Percentiles rank a stretch among this genome's conserved stretches.
phyloP scores from a whole-genome alignment of 2,329 filamentous ascomycete genomes.

The Aureobasidium sp. region DNA sequence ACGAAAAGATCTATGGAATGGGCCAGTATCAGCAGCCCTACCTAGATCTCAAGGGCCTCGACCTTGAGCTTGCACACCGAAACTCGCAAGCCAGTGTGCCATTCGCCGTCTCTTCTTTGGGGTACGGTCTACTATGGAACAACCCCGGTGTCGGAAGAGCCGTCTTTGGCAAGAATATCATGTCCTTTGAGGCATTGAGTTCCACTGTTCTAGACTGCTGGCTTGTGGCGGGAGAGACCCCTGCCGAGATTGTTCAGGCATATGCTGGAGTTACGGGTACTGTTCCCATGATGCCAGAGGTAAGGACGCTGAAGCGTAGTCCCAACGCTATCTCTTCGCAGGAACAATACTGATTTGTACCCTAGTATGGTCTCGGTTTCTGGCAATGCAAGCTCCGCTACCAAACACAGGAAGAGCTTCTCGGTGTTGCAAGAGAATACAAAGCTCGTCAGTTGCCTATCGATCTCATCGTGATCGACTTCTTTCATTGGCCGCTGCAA shows the following conservation, averaged over 20 bases:
- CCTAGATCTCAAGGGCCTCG: conserved; percentile 53
- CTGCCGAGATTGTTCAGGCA: conserved; percentile 46
- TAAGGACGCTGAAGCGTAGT: background rate
- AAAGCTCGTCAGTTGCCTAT: conserved; percentile 46
- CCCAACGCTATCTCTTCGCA: background rate
- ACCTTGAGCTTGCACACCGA: conserved; percentile 56
- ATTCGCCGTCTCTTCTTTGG: conserved; percentile 50
- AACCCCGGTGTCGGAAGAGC: conserved; percentile 54
- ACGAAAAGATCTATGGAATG: conserved; percentile 60
- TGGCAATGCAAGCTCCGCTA: conserved; percentile 62
- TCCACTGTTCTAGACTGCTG: conserved; percentile 54
- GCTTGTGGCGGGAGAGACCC: conserved; percentile 50
- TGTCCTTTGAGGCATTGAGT: conserved; percentile 52
- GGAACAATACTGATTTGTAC: background rate
- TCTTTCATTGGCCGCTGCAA: conserved; percentile 58
- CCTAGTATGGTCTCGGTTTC: conserved; percentile 47
- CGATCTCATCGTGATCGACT: conserved; percentile 58
- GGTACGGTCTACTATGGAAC: conserved; percentile 59
- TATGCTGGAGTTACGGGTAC: conserved; percentile 50
- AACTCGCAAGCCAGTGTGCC: conserved; percentile 59
- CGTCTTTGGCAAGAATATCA: conserved; percentile 52
- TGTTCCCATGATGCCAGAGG: conserved; percentile 55
- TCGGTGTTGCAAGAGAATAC: conserved; percentile 53
- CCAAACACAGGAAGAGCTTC: conserved; percentile 55
- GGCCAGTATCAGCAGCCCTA: conserved; percentile 58